Base-by-base conservation (phyloP, 257 asterid species). In the Solanum piurae region DNA sequence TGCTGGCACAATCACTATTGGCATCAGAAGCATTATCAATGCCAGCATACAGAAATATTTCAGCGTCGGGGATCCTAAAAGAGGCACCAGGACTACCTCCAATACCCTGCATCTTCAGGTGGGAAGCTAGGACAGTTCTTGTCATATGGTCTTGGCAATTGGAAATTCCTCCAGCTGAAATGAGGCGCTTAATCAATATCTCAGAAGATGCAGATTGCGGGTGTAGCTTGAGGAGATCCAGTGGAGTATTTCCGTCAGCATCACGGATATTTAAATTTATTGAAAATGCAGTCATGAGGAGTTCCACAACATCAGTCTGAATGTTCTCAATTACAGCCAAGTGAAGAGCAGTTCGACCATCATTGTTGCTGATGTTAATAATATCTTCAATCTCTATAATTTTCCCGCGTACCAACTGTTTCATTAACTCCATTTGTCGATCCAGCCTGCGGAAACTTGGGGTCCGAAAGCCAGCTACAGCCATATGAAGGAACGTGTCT, bases 401-500 rank as follows among this genome's bases (percentile, higher is more conserved):
- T 16, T 84, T 90, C 11, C 94, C 92, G 9, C 87, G 3, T 9
- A 91, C 86, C 79, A 97, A 79, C 27, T 87, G 91, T 49, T 90
- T 92, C 93, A 97, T 89, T 87, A 97, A 94, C 83, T 91, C 92
- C 12, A 92, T 92, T 86, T 93, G 98, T 3, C 91, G 91, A 90
- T 97, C 98, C 83, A 95, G 71, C 88, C 94, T 87, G 16, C 90
- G 91, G 90, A 97, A 97, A 64, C 95, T 93, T 4, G 96, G 98
- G 84, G 98, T 46, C 7, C 93, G 89, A 88, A 97, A 95, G 40
- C 98, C 98, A 16, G 97, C 91, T 52, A 97, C 94, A 1, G 95
- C 96, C 98, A 96, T 94, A 93, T 95, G 99, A 58, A 97, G 95
- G 73, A 95, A 92, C 6, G 98, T 95, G 83, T 95, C 98, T 14